These are phyloP conservation scores for Coniferiporia sulphurascens DNA, from an alignment of 1,284 basidiomycete genomes.

Conservation along the genomic window DNA sequence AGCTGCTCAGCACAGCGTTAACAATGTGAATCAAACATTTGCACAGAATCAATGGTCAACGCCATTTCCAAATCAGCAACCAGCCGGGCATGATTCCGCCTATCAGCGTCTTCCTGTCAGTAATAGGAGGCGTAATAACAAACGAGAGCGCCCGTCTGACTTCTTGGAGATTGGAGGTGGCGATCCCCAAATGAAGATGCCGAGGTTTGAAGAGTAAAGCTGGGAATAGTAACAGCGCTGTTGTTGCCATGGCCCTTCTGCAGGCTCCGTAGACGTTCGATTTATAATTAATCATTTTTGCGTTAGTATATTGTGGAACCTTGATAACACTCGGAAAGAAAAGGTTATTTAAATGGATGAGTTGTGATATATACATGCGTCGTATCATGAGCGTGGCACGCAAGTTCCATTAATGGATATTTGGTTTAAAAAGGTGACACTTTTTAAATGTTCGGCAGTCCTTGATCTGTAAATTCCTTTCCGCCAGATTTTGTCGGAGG, in stretches of 20 bases:
- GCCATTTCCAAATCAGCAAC: slow-evolving; percentile 59
- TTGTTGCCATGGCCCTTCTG: too few species aligned
- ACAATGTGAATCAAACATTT: slow-evolving; percentile 18
- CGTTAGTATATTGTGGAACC: too few species aligned
- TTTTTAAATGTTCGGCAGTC: background rate
- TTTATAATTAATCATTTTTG: too few species aligned
- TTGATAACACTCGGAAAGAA: too few species aligned
- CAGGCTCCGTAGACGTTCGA: too few species aligned
- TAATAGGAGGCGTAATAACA: slow-evolving; percentile 66
- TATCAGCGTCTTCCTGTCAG: slow-evolving; percentile 79
- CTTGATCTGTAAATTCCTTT: background rate
- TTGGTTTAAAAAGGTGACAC: too few species aligned
- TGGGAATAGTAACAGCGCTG: background rate
- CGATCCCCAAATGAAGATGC: slow-evolving; percentile 53
- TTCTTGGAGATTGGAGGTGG: slow-evolving; percentile 67
- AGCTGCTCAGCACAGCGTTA: slow-evolving; percentile 32
- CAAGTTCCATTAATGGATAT: too few species aligned
- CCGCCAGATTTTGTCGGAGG: background rate
- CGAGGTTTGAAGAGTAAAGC: slow-evolving; percentile 70
- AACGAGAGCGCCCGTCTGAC: slow-evolving; percentile 76
- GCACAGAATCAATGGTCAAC: slow-evolving; percentile 31
- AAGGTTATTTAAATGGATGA: too few species aligned
- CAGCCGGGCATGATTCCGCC: slow-evolving; percentile 66
- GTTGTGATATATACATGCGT: too few species aligned
- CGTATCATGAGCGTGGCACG: too few species aligned